Conservation (phyloP, 371 early-diverging fungal genomes). For the Actinomortierella ambigua region DNA sequence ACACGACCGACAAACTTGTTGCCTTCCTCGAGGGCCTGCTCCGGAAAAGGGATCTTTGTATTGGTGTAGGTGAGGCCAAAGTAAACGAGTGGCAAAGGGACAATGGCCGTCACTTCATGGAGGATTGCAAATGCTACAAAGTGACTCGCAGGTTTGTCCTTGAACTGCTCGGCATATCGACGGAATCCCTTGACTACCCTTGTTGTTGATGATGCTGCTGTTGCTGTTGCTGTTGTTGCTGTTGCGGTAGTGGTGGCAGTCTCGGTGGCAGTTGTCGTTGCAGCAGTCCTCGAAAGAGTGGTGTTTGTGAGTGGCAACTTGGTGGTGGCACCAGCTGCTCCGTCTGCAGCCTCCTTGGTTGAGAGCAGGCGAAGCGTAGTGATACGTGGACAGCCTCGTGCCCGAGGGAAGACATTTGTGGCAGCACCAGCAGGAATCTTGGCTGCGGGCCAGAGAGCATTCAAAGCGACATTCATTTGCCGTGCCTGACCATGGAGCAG, state of each 20-base stretch:
- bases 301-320: too few relatives aligned
- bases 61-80: constrained; percentile 60
- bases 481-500: too few relatives aligned
- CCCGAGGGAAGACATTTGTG: too few relatives aligned
- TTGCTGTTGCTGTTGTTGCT: neutral
- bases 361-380: too few relatives aligned
- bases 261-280: neutral
- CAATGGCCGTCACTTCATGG: constrained; percentile 89
- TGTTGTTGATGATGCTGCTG: neutral
- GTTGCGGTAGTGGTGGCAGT: neutral
- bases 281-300: too few relatives aligned
- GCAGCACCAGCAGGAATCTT: too few relatives aligned
- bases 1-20: constrained; percentile 65
- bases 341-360: too few relatives aligned
- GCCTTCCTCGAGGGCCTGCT: constrained; percentile 69
- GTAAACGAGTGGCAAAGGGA: constrained; percentile 81
- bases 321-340: too few relatives aligned
- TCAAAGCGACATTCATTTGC: too few relatives aligned
- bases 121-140: constrained; percentile 81
- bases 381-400: too few relatives aligned
- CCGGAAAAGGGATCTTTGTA: constrained; percentile 68
- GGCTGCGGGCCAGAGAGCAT: too few relatives aligned
- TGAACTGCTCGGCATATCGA: constrained; percentile 67
- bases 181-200: constrained; percentile 31
- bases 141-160: constrained; percentile 78